Conservation (phyloP, 129 eudicot species). For the Apium graveolens region DNA sequence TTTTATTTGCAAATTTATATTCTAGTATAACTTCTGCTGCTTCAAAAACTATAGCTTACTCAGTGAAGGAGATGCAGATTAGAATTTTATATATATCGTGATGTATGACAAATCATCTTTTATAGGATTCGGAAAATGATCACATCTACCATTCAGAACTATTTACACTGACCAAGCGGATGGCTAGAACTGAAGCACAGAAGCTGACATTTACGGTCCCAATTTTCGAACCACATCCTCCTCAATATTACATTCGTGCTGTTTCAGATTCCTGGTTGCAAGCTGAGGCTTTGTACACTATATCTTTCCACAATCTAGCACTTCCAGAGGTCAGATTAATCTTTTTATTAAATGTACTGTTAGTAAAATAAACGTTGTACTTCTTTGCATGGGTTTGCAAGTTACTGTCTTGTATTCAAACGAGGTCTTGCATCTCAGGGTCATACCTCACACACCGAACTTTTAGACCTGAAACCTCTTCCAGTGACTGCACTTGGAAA, state of each 20-base stretch:
- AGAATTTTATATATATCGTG: not conserved
- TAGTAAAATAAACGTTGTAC: not conserved
- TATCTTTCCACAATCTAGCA: conserved; percentile 81
- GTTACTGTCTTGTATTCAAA: not conserved
- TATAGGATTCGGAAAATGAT: conserved; percentile 95
- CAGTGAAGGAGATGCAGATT: not conserved
- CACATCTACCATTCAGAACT: conserved; percentile 97
- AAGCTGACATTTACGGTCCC: conserved; percentile 95
- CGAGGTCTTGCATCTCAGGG: conserved; percentile 43
- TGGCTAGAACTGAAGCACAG: conserved; percentile 88
- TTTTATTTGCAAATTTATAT: not conserved
- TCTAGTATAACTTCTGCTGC: not conserved
- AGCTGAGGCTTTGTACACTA: conserved; percentile 78
- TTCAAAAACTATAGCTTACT: not conserved
- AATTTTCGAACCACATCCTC: conserved; percentile 98
- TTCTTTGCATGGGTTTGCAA: not conserved
- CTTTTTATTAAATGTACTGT: not conserved
- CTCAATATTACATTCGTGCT: conserved; percentile 94
- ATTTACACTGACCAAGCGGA: conserved; percentile 70
- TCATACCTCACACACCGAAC: conserved; percentile 88
- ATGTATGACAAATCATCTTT: conserved; percentile 15
- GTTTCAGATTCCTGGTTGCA: conserved; percentile 96
- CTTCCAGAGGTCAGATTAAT: conserved; percentile 71
- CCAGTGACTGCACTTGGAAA: conserved; percentile 97
- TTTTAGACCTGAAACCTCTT: conserved; percentile 91